These are phyloP conservation scores for Scedosporium boydii DNA, from an alignment of 2,329 filamentous ascomycete genomes.

Conservation along the genomic window DNA sequence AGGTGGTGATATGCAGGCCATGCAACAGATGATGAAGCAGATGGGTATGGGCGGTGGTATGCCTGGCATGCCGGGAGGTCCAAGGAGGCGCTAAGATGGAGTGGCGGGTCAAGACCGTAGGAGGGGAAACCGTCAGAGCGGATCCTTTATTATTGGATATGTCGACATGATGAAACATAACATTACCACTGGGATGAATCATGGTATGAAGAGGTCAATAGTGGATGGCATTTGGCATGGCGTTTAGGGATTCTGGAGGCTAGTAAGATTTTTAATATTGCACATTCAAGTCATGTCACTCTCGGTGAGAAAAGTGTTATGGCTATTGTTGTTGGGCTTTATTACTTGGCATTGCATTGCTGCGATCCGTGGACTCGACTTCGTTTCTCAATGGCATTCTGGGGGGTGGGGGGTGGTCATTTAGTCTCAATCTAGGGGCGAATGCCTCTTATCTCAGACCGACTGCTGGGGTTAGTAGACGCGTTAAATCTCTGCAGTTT, in stretches of 20 bases:
- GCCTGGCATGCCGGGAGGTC: conserved; percentile 21
- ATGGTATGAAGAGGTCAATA: neutral
- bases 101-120: neutral
- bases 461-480: too few relatives aligned
- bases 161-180: neutral
- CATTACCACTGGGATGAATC: neutral
- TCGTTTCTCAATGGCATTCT: neutral
- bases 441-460: too few relatives aligned
- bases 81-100: conserved; percentile 14
- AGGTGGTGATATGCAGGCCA: conserved; percentile 58
- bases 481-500: too few relatives aligned
- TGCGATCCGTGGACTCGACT: neutral
- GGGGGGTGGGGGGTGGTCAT: neutral
- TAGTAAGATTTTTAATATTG: neutral
- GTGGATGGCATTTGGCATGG: neutral
- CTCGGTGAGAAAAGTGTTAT: neutral
- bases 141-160: neutral
- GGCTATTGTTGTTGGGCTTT: neutral
- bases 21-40: conserved; percentile 72
- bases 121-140: neutral
- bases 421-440: too few relatives aligned
- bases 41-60: conserved; percentile 51
- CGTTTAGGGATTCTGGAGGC: neutral
- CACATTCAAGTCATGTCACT: neutral
- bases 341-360: too few relatives aligned